Evolutionary conservation across 495 filamentous ascomycete genomes (phyloP), one percentile per base, ranked within the genome.

Genomic region (Tuber brumale): DNA sequence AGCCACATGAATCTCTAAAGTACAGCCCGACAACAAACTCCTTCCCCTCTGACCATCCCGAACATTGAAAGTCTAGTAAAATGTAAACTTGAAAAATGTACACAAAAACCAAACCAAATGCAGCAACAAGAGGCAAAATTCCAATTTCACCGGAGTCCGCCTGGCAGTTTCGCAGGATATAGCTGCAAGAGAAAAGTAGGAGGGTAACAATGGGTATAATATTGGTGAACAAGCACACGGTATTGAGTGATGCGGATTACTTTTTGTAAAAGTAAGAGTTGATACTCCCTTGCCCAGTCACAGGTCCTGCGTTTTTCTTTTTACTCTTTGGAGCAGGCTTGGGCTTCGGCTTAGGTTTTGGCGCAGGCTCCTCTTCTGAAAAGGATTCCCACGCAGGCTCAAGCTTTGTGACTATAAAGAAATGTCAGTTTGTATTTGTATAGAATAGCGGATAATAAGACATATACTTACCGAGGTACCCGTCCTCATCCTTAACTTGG

Each of bases 221-320:
- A 66, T 61, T 31, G 57, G 57, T 35, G 27, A 35, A 27, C 12
- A 27, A 66, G 27, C 27, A 27, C 27, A 35, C 5, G 4, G 3
- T 16, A 66, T 18, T 5, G 1, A 66, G 57, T 27, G 0, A 66
- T 35, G 16, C 31, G 31, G 57, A 35, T 66, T 84, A 92, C 82
- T 95, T 97, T 86, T 97, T 98, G 18, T 87, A 88, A 85, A 98
- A 97, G 85, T 97, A 98, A 3, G 91, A 92, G 93, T 93, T 97
- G 82, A 97, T 97, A 84, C 89, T 97, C 16, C 95, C 94, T 81
- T 97, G 92, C 41, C 89, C 90, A 14, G 87, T 83, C 79, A 91
- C 92, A 21, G 83, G 85, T 8, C 85, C 87, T 5, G 83, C 83
- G 84, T 92, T 92, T 84, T 89, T 93, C 85, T 93, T 93, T 85